These are phyloP conservation scores for Imleria badia DNA, from an alignment of 768 basidiomycete species.

Conservation along the genomic window DNA sequence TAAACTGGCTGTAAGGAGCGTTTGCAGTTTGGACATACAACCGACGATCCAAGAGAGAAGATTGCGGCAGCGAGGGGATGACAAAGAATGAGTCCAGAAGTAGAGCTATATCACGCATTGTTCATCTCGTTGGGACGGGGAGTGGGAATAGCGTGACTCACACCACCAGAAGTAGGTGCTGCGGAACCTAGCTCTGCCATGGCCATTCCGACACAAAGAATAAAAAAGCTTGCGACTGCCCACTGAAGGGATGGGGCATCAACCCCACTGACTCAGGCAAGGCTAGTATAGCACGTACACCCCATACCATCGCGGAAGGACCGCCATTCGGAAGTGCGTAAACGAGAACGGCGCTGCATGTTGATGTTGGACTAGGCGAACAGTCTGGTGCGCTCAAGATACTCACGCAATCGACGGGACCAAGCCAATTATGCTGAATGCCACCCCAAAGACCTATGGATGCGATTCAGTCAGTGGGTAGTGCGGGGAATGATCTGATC, in stretches of 20 bases:
- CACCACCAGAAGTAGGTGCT: constrained; percentile 43
- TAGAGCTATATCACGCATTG: constrained; percentile 43
- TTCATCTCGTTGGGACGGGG: background rate
- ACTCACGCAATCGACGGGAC: constrained; percentile 62
- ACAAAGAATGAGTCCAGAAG: constrained; percentile 65
- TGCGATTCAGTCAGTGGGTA: background rate
- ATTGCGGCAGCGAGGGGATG: constrained; percentile 55
- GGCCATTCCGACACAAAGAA: constrained; percentile 39
- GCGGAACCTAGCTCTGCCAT: constrained; percentile 45
- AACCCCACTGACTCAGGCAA: background rate
- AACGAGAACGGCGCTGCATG: constrained; percentile 40
- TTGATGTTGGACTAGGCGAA: background rate
- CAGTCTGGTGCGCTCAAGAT: constrained; percentile 13
- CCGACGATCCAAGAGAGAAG: constrained; percentile 70
- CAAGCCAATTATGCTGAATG: constrained; percentile 70
- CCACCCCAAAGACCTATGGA: constrained; percentile 64
- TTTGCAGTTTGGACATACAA: constrained; percentile 39
- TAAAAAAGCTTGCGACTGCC: constrained; percentile 38
- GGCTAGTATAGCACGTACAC: constrained; percentile 25
- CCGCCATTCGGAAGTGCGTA: constrained; percentile 55
- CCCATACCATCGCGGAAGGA: constrained; percentile 48
- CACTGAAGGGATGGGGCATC: constrained; percentile 26
- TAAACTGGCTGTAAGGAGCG: background rate
- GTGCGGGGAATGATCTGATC: background rate
- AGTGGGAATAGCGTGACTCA: constrained; percentile 13